phyloP scores from a whole-genome alignment of 345 rosid genomes.

The rapeseed (Brassica napus) region Da-Ae NC_063439.1:25365001-25365500 shows the following conservation, averaged over 20 bases:
- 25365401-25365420: constrained; percentile 98
- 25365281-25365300: constrained; percentile 22
- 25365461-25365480: constrained; percentile 77
- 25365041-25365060: constrained; percentile 82
- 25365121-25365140: constrained; percentile 95
- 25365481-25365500: constrained; percentile 79
- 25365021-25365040: constrained; percentile 70
- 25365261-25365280: constrained; percentile 98
- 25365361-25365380: constrained; percentile 95
- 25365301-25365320: neutral
- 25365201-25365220: constrained; percentile 88
- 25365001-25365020: constrained; percentile 94
- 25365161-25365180: constrained; percentile 84
- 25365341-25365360: constrained; percentile 62
- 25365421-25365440: constrained; percentile 79
- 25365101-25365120: constrained; percentile 98
- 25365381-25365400: constrained; percentile 94
- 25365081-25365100: constrained; percentile 99
- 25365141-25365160: constrained; percentile 99
- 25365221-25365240: constrained; percentile 92
- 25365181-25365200: constrained; percentile 73
- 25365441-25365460: constrained; percentile 86
- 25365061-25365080: constrained; percentile 98
- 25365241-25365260: constrained; percentile 99
- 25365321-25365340: neutral